Evolutionary conservation across 768 basidiomycete species (phyloP).

Genomic region (Boletellus emodensis): DNA sequence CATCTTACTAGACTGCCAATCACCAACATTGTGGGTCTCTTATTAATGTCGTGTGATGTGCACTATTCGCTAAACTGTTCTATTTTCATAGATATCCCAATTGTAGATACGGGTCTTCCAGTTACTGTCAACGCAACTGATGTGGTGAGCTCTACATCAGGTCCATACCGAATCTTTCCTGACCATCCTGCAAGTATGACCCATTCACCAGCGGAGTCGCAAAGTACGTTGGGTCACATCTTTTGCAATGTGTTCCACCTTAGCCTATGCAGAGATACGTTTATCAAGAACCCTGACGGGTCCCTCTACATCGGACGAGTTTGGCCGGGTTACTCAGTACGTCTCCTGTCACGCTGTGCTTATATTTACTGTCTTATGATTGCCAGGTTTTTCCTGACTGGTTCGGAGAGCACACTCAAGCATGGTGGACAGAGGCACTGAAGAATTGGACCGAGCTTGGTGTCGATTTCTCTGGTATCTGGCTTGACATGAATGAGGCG

Average conservation of each 20-base stretch:
- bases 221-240: conserved; percentile 34
- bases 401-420: conserved; percentile 49
- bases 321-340: conserved; percentile 72
- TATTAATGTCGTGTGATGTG: background rate
- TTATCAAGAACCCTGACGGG: conserved; percentile 73
- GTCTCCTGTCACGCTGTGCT: too few relatives aligned
- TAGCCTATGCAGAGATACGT: conserved; percentile 48
- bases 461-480: conserved; percentile 61
- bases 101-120: conserved; percentile 62
- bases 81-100: conserved; percentile 54
- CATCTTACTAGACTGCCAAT: conserved; percentile 17
- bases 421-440: conserved; percentile 61
- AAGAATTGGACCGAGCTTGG: conserved; percentile 50
- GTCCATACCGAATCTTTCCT: background rate
- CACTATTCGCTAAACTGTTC: background rate
- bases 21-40: conserved; percentile 28
- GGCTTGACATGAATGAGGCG: conserved; percentile 69
- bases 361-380: too few relatives aligned
- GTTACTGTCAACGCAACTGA: conserved; percentile 58
- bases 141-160: conserved; percentile 40
- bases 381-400: conserved; percentile 48
- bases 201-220: conserved; percentile 62
- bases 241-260: background rate
- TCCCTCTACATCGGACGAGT: conserved; percentile 71
- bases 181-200: conserved; percentile 46